Conservation (phyloP, 768 basidiomycete species). For the Rhizopogon vulgaris region DNA sequence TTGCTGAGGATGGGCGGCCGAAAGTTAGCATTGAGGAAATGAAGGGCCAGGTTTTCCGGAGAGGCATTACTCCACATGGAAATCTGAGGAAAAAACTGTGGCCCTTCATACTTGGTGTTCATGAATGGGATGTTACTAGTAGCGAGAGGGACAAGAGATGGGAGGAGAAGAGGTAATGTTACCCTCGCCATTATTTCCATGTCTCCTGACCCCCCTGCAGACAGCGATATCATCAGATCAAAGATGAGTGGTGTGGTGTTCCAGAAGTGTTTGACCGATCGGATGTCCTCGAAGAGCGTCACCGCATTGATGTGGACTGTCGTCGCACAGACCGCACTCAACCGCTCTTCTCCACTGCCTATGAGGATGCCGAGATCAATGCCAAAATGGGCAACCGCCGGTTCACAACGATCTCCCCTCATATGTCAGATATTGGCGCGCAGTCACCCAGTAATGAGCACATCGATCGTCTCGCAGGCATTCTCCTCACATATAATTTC, state of each 20-base stretch:
- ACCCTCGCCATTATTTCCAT: background rate
- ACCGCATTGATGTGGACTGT: constrained; percentile 95
- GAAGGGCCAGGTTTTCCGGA: constrained; percentile 69
- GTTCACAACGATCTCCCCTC: constrained; percentile 72
- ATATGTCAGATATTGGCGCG: constrained; percentile 67
- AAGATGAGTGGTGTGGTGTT: constrained; percentile 78
- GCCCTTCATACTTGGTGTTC: constrained; percentile 86
- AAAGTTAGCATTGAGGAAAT: constrained; percentile 63
- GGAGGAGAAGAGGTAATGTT: constrained; percentile 54
- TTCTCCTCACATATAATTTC: constrained; percentile 88
- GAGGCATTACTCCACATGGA: constrained; percentile 55
- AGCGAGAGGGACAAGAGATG: constrained; percentile 56
- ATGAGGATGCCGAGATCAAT: constrained; percentile 29
- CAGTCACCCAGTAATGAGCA: constrained; percentile 90
- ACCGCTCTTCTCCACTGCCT: constrained; percentile 65
- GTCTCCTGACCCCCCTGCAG: constrained; percentile 30
- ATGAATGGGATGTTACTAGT: constrained; percentile 69
- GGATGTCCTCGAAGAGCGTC: constrained; percentile 85
- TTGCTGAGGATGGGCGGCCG: constrained; percentile 63
- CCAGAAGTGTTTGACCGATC: constrained; percentile 76
- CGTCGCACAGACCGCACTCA: constrained; percentile 94
- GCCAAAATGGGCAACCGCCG: constrained; percentile 53
- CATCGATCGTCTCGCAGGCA: constrained; percentile 78
- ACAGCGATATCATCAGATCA: constrained; percentile 61
- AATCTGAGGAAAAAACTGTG: constrained; percentile 69